Base-by-base conservation (phyloP, 352 stramenopile genomes). In the Phytophthora crassamura region DNA sequence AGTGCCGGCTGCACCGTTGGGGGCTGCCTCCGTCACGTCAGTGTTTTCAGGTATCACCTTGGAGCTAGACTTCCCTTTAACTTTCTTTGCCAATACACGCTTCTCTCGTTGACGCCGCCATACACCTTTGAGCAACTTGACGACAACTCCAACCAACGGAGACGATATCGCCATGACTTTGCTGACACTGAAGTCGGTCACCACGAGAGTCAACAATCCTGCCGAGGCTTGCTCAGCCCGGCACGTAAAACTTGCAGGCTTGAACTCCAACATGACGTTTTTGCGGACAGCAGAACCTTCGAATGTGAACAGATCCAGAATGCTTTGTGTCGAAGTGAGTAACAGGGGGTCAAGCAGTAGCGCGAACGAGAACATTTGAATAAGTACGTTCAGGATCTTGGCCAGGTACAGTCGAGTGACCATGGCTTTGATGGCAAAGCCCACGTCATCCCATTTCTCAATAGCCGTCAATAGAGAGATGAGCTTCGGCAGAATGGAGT, bases 381-480 rank as follows among this genome's bases (percentile, higher is more conserved):
- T 92, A 14, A 93, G 38, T 2, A 91, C 82, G 49, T 95, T 95
- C 15, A 95, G 71, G 22, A 91, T 83, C 63, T 95, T 93, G n/a
- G 87, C 83, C 40, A 95, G 41, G 48, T 93, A 95, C 39, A 95
- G 48, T 1, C 85, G 80, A 22, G 79, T 92, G 34, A 94, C 78
- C 82, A 93, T 91, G 7, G 83, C 80, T 64, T 95, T 93, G 69
- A 93, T 93, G 14, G 80, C 71, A 64, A 94, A 93, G 0, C 84
- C 85, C 15, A 80, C 73, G 59, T 91, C 78, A 49, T 95, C 87
- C 84, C 84, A 95, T 48, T 78, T 82, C 64, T 95, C 87, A 9
- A 94, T 77, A 7, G 52, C 64, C 1, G 85, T 93, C 5, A 95
- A 59, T 5, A 88, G 40, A 7, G 77, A 85, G 7, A 92, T 88